These are phyloP conservation scores for Wallacemonas sp. DNA, from an alignment of 208 protist species.

Conservation along the genomic window DNA sequence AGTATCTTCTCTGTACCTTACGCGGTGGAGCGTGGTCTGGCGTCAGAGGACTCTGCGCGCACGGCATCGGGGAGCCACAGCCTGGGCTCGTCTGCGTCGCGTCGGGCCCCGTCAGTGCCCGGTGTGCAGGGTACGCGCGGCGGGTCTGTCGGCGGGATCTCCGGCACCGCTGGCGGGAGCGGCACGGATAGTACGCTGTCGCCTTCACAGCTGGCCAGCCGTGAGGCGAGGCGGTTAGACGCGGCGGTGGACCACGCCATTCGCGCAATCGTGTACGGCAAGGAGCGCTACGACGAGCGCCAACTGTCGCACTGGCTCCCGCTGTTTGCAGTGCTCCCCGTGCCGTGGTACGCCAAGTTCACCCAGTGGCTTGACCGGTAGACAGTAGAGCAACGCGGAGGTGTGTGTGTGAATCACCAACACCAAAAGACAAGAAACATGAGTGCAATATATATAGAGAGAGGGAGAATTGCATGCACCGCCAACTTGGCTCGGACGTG, in stretches of 20 bases:
- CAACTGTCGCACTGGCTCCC: not conserved
- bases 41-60: not conserved
- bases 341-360: conserved; percentile 11
- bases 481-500: too few relatives aligned
- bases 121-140: not conserved
- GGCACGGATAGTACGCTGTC: not conserved
- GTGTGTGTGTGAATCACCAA: too few relatives aligned
- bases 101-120: not conserved
- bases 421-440: conserved; percentile 3
- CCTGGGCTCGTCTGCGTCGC: not conserved
- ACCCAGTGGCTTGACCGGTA: not conserved
- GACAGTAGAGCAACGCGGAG: too few relatives aligned
- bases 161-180: not conserved
- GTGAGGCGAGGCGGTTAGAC: conserved; percentile 5
- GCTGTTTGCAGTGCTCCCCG: not conserved
- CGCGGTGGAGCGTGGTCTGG: conserved; percentile 2
- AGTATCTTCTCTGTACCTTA: conserved; percentile 1
- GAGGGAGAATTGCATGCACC: too few relatives aligned
- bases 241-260: not conserved
- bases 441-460: too few relatives aligned
- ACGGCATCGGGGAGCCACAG: not conserved
- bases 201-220: not conserved
- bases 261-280: not conserved
- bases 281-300: conserved; percentile 6
- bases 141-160: not conserved